Conservation (phyloP, 2,329 filamentous ascomycete species). For the Exophiala sideris region DNA sequence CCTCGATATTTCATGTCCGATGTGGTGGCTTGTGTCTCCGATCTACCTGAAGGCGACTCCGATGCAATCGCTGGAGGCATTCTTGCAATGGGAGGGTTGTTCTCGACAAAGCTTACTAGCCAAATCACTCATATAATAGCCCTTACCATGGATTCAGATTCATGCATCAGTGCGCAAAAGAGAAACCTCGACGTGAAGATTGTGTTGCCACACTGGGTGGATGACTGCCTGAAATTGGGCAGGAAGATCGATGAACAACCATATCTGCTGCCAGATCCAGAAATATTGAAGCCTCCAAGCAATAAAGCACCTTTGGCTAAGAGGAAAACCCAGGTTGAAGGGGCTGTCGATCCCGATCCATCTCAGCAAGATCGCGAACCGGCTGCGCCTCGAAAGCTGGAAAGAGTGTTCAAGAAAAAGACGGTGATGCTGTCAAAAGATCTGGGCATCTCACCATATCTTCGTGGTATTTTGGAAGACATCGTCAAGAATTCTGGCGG, state of each 20-base stretch:
- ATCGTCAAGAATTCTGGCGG: slow-evolving; percentile 73
- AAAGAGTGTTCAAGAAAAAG: slow-evolving; percentile 73
- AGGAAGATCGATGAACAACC: slow-evolving; percentile 85
- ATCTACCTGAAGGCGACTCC: slow-evolving; percentile 80
- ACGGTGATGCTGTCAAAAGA: slow-evolving; percentile 74
- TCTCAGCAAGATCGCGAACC: slow-evolving; percentile 27
- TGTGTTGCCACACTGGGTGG: slow-evolving; percentile 84
- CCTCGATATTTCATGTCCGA: slow-evolving; percentile 85
- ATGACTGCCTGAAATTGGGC: slow-evolving; percentile 90
- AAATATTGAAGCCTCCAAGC: slow-evolving; percentile 62
- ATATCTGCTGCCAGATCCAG: slow-evolving; percentile 80
- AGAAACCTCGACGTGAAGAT: slow-evolving; percentile 73
- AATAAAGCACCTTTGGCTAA: slow-evolving; percentile 57
- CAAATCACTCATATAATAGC: slow-evolving; percentile 87
- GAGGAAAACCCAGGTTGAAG: slow-evolving; percentile 60
- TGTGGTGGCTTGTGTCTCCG: slow-evolving; percentile 76
- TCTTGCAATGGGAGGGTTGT: slow-evolving; percentile 81
- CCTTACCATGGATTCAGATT: slow-evolving; percentile 69
- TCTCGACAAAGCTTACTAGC: slow-evolving; percentile 67
- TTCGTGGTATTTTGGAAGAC: slow-evolving; percentile 64
- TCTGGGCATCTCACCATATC: slow-evolving; percentile 64
- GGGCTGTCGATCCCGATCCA: slow-evolving; percentile 55
- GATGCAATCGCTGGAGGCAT: slow-evolving; percentile 90
- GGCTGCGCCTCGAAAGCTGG: slow-evolving; percentile 38
- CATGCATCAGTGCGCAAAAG: slow-evolving; percentile 60